Conservation (phyloP, 2,329 filamentous ascomycete genomes). For the Pseudocercospora macadamiae region DNA sequence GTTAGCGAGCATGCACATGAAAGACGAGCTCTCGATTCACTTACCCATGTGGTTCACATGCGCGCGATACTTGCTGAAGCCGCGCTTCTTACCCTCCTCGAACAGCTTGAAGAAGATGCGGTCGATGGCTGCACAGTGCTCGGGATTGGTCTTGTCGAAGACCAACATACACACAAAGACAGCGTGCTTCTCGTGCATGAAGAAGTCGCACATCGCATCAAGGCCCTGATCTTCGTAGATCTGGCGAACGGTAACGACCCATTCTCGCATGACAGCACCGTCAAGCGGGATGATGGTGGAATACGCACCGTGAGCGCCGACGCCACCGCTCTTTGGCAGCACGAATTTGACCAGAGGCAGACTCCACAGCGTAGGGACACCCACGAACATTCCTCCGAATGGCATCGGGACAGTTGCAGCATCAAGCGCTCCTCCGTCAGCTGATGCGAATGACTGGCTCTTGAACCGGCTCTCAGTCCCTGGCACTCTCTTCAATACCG, state of each 20-base stretch:
- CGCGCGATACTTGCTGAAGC: not conserved
- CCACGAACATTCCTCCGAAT: not conserved
- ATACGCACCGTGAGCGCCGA: not conserved
- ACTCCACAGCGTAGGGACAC: not conserved
- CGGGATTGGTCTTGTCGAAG: not conserved
- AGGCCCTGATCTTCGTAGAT: not conserved
- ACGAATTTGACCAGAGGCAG: not conserved
- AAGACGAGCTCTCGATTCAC: too few relatives aligned
- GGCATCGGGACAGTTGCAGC: not conserved
- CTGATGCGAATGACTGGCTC: not conserved
- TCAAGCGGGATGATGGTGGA: not conserved
- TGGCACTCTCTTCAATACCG: not conserved
- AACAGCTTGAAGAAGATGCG: conserved; percentile 1
- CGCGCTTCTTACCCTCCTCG: not conserved
- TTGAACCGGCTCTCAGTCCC: not conserved
- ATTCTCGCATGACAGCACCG: not conserved
- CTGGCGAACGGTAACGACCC: not conserved
- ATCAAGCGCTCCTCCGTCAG: not conserved
- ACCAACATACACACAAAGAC: not conserved
- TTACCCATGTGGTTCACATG: not conserved
- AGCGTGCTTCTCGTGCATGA: not conserved
- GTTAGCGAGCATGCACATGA: not conserved
- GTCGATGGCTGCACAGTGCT: not conserved
- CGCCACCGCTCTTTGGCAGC: not conserved
- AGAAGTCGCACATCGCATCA: not conserved